Evolutionary conservation across 768 basidiomycete species (phyloP).

Genomic region (Pholiota conissans): DNA sequence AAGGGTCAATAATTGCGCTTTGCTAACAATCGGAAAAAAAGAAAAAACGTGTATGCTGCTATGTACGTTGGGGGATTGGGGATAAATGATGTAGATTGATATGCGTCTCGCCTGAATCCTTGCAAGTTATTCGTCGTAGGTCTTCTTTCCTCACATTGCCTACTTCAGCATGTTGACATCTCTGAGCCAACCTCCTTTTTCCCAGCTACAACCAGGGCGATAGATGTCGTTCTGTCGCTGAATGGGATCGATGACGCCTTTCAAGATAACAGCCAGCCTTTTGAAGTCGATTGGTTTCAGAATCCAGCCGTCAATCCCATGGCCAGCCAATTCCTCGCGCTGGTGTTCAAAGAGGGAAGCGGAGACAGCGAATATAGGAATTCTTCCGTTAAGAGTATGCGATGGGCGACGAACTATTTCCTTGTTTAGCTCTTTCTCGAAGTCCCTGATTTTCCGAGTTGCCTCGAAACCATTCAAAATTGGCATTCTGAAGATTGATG

Average conservation of each 20-base stretch:
- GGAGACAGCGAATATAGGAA: slow-evolving; percentile 83
- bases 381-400: slow-evolving; percentile 54
- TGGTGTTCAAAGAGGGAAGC: slow-evolving; percentile 67
- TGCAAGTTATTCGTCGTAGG: no score
- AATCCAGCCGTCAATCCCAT: slow-evolving; percentile 81
- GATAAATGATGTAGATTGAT: neutral
- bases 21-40: no score
- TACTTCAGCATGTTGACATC: neutral
- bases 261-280: slow-evolving; percentile 56
- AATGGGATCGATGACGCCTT: slow-evolving; percentile 53
- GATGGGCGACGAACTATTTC: slow-evolving; percentile 34
- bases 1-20: no score
- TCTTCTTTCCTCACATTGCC: no score
- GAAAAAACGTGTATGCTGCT: neutral
- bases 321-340: slow-evolving; percentile 47
- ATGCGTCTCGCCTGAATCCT: neutral
- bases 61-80: no score
- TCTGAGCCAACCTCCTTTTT: slow-evolving; percentile 60
- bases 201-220: slow-evolving; percentile 54
- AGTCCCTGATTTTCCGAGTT: slow-evolving; percentile 60
- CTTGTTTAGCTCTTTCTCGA: slow-evolving; percentile 39
- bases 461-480: slow-evolving; percentile 76
- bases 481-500: slow-evolving; percentile 58
- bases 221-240: slow-evolving; percentile 58
- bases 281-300: slow-evolving; percentile 83